A percentile compares a stretch with the other conserved stretches of the same genome.
Evolutionary conservation across 257 asterid species (phyloP).

Genomic region (Coffea eugenioides): DNA sequence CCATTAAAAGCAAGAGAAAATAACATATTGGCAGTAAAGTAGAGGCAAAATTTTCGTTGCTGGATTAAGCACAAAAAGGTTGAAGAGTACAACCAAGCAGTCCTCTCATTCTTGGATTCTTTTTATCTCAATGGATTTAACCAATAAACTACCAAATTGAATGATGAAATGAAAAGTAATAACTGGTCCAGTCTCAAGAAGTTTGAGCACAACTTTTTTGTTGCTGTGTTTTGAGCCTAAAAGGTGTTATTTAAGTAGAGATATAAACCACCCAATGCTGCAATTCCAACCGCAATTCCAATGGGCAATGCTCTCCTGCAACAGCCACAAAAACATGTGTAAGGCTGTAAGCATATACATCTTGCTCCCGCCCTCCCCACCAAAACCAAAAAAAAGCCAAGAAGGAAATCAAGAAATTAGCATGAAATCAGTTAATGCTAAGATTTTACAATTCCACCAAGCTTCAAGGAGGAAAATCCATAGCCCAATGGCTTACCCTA

Average conservation of each 20-base stretch:
- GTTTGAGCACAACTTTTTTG: background rate
- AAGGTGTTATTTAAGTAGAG: constrained; percentile 63
- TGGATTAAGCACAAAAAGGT: too few relatives aligned
- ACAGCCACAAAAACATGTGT: background rate
- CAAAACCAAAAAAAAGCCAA: background rate
- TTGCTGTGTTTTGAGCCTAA: constrained; percentile 18
- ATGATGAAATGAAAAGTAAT: background rate
- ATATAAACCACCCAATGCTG: constrained; percentile 59
- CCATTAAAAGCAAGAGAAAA: too few relatives aligned
- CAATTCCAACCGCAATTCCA: constrained; percentile 77
- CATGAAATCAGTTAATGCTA: background rate
- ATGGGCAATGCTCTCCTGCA: constrained; percentile 81
- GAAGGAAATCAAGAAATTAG: background rate
- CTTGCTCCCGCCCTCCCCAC: too few relatives aligned
- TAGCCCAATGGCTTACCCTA: constrained; percentile 48
- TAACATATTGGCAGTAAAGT: too few relatives aligned
- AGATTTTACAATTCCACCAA: background rate
- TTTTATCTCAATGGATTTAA: background rate
- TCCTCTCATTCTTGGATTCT: background rate
- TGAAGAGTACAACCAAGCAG: too few relatives aligned
- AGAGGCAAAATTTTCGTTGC: too few relatives aligned
- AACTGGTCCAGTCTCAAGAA: background rate
- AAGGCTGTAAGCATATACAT: too few relatives aligned
- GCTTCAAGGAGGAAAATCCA: background rate
- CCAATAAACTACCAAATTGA: background rate